Conservation (phyloP, 73 alveolate species). For the Paramecium primaurelia region DNA sequence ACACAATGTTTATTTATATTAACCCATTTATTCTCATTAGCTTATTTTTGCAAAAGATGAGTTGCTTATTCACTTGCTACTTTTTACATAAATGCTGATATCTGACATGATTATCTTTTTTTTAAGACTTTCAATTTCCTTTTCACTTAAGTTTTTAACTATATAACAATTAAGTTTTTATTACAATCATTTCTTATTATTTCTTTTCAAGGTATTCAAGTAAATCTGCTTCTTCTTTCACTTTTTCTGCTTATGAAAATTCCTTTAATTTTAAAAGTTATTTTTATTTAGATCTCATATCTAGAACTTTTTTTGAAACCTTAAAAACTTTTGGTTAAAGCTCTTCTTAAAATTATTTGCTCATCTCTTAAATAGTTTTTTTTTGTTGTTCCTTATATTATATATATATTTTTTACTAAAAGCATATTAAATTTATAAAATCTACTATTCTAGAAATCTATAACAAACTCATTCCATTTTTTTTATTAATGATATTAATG, state of each 20-base stretch:
- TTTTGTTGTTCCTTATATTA: background rate
- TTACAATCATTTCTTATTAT: background rate
- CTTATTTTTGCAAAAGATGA: background rate
- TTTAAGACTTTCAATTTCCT: background rate
- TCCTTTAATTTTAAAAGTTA: background rate
- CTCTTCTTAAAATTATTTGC: background rate
- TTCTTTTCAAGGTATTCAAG: background rate
- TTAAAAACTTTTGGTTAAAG: background rate
- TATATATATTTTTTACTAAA: background rate
- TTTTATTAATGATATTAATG: background rate
- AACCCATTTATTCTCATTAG: background rate
- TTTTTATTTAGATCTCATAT: background rate
- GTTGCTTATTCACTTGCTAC: background rate
- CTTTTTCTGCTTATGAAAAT: background rate
- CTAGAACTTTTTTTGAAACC: background rate
- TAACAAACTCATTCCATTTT: background rate
- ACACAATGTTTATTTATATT: background rate
- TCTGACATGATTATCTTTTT: background rate
- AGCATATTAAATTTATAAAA: background rate
- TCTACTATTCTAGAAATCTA: background rate
- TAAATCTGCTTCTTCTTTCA: background rate
- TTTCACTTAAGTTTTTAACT: background rate
- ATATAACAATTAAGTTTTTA: background rate
- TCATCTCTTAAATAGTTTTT: background rate
- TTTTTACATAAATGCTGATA: slow-evolving; percentile 11